Percentiles rank a stretch among this genome's conserved stretches.
Evolutionary conservation across 2,329 filamentous ascomycete genomes (phyloP).

Genomic region (Chaetomium sp.): DNA sequence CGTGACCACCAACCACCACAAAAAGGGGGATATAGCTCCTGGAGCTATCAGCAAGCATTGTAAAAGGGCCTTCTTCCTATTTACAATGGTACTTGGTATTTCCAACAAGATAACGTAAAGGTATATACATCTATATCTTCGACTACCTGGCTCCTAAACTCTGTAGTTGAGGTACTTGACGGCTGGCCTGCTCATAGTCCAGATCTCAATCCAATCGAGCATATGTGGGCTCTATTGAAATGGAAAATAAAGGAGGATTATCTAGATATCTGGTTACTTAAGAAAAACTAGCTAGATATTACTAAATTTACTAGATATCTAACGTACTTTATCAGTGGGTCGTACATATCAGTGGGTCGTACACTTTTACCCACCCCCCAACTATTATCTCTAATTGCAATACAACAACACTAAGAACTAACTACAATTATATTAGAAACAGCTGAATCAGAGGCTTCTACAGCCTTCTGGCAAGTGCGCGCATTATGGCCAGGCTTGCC

Average conservation of each 20-base stretch:
- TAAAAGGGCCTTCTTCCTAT: slow-evolving; percentile 11
- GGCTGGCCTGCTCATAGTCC: slow-evolving; percentile 22
- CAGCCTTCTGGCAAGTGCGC: too few species aligned
- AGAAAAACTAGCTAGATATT: slow-evolving; percentile 18
- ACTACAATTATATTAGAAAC: too few species aligned
- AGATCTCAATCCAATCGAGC: slow-evolving; percentile 21
- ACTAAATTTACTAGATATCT: slow-evolving; percentile 16
- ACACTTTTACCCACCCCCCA: too few species aligned
- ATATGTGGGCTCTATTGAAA: slow-evolving; percentile 17
- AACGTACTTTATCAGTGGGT: too few species aligned
- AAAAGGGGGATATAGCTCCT: slow-evolving; percentile 7
- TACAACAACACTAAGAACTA: too few species aligned
- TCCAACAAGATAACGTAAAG: slow-evolving; percentile 19
- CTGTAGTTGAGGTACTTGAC: not conserved
- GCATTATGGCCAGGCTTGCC: too few species aligned
- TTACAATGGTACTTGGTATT: slow-evolving; percentile 13
- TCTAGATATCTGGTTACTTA: not conserved
- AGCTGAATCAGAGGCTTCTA: too few species aligned
- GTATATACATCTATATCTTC: not conserved
- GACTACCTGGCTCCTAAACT: slow-evolving; percentile 1
- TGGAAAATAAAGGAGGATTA: slow-evolving; percentile 5
- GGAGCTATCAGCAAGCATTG: slow-evolving; percentile 9
- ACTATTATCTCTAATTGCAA: too few species aligned
- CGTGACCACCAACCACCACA: not conserved
- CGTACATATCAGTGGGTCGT: too few species aligned